phyloP scores from a whole-genome alignment of 108 stramenopile species.

The Skeletonema potamos region DNA sequence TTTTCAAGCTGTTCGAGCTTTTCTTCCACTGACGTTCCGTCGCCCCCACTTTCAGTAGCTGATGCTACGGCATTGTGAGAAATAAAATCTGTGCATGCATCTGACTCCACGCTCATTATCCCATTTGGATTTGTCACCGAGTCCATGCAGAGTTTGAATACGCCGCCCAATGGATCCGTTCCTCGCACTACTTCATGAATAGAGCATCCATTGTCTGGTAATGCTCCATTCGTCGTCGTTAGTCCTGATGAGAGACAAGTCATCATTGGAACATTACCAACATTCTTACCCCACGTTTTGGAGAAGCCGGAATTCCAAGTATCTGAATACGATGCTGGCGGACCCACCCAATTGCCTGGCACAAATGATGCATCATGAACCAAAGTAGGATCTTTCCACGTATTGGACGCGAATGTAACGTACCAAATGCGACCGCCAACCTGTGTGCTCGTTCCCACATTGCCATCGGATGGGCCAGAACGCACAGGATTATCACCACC shows the following conservation, averaged over 20 bases:
- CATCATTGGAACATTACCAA: conserved; percentile 63
- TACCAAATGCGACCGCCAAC: conserved; percentile 81
- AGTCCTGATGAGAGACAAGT: conserved; percentile 59
- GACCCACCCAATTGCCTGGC: conserved; percentile 77
- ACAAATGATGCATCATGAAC: conserved; percentile 50
- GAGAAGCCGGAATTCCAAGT: conserved; percentile 80
- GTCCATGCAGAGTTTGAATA: conserved; percentile 75
- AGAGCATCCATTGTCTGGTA: conserved; percentile 60
- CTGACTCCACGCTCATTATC: conserved; percentile 54
- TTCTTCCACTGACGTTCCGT: conserved; percentile 81
- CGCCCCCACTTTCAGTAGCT: conserved; percentile 66
- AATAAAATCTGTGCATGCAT: conserved; percentile 62
- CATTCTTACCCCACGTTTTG: conserved; percentile 87
- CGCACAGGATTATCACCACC: conserved; percentile 42
- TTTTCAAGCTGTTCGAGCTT: conserved; percentile 75
- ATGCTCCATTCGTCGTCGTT: conserved; percentile 59
- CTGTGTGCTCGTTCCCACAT: conserved; percentile 53
- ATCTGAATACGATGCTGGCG: conserved; percentile 46
- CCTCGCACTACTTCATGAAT: conserved; percentile 63
- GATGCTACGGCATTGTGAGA: conserved; percentile 72
- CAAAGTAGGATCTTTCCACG: conserved; percentile 75
- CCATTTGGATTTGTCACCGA: conserved; percentile 35
- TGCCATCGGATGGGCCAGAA: conserved; percentile 44
- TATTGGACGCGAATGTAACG: conserved; percentile 71
- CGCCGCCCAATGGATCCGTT: conserved; percentile 72